A percentile compares a stretch with the other conserved stretches of the same genome.
Conservation (phyloP, 768 basidiomycete species). For the Pisolithus microcarpus region DNA sequence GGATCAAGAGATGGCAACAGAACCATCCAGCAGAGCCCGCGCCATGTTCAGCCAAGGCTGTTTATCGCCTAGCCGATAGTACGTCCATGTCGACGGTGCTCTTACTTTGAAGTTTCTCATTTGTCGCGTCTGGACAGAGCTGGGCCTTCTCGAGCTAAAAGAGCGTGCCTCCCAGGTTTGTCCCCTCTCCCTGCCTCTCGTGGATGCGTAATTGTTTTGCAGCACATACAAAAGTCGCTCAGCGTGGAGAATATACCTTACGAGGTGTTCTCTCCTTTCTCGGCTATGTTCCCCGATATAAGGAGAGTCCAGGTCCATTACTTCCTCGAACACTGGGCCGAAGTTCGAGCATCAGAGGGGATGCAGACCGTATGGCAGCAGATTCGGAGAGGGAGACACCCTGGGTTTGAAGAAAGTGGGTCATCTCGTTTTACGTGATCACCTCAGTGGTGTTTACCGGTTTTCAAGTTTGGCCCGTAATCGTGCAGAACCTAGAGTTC, state of each 20-base stretch:
- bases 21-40: conserved; percentile 54
- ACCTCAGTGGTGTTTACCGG: conserved; percentile 6
- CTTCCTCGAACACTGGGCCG: conserved; percentile 76
- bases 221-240: conserved; percentile 74
- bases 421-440: neutral
- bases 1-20: conserved; percentile 66
- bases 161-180: conserved; percentile 56
- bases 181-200: neutral
- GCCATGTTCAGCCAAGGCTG: conserved; percentile 81
- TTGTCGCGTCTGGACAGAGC: conserved; percentile 35
- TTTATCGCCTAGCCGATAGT: conserved; percentile 81
- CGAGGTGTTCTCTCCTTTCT: conserved; percentile 82
- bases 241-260: conserved; percentile 76
- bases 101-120: neutral
- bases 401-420: conserved; percentile 81
- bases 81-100: conserved; percentile 19
- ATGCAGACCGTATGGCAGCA: conserved; percentile 83
- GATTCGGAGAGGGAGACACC: conserved; percentile 75
- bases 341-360: conserved; percentile 74
- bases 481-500: conserved; percentile 57
- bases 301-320: conserved; percentile 75
- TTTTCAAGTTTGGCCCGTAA: conserved; percentile 56
- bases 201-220: conserved; percentile 3
- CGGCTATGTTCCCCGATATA: conserved; percentile 74
- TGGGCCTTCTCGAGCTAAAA: conserved; percentile 67